Conservation (phyloP, 208 protist species). For the Lotmaria passim region DNA sequence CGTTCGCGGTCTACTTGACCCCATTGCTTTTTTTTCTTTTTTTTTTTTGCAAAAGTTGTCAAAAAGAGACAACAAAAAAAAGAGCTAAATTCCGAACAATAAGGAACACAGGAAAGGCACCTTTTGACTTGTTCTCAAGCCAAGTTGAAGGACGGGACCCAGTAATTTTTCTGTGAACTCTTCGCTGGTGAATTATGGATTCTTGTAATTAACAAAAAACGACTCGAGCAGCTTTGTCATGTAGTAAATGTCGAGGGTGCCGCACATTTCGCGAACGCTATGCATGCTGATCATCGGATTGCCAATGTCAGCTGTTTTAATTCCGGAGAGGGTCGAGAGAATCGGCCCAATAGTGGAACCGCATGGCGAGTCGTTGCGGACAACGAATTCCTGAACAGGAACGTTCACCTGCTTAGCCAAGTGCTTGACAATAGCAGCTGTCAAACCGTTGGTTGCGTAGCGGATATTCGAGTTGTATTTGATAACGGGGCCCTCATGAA, state of each 20-base stretch:
- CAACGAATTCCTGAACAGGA: constrained; percentile 92
- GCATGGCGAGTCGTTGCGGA: constrained; percentile 97
- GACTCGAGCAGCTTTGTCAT: constrained; percentile 84
- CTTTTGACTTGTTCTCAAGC: too few species aligned
- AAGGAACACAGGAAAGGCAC: too few species aligned
- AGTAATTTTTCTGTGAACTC: neutral
- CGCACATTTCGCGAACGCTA: constrained; percentile 96
- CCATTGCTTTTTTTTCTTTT: constrained; percentile 2
- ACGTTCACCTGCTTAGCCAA: constrained; percentile 74
- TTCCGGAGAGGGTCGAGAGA: constrained; percentile 88
- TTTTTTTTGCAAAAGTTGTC: too few species aligned
- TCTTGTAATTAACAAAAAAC: constrained; percentile 79
- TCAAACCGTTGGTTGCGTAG: constrained; percentile 95
- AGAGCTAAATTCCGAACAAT: too few species aligned
- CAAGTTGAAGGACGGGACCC: too few species aligned
- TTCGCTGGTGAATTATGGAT: constrained; percentile 22
- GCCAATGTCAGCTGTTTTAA: constrained; percentile 97
- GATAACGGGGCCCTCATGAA: constrained; percentile 95
- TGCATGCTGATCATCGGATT: constrained; percentile 98
- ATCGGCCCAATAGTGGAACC: constrained; percentile 98
- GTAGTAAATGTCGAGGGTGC: constrained; percentile 89
- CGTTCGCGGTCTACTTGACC: too few species aligned
- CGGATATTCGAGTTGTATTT: constrained; percentile 97
- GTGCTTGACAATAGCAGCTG: constrained; percentile 83
- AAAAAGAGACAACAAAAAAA: too few species aligned